Conservation (phyloP, 1,139 yeast species). For the Saccharomyces hybrid region DNA sequence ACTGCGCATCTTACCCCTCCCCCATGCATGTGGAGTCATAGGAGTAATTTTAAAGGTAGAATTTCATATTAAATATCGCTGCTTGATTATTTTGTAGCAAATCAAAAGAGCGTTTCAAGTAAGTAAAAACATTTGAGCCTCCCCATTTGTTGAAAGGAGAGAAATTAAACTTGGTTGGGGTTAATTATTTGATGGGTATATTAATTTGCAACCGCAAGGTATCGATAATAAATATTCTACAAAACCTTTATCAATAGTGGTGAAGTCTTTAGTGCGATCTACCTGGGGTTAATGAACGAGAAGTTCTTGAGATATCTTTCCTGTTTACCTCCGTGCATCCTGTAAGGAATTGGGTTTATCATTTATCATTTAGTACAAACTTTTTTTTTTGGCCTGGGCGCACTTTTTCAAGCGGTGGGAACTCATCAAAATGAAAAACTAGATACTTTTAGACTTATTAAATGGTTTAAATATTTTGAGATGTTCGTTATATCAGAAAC, state of each 20-base stretch:
- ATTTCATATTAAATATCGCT: not conserved
- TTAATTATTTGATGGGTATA: not conserved
- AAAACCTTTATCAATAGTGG: not conserved
- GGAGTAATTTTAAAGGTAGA: not conserved
- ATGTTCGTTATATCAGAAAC: not conserved
- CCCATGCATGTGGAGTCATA: not conserved
- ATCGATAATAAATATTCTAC: not conserved
- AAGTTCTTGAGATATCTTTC: not conserved
- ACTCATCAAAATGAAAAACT: not conserved
- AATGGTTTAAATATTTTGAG: not conserved
- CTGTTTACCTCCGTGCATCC: not conserved
- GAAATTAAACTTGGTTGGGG: not conserved
- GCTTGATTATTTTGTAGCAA: not conserved
- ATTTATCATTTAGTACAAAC: not conserved
- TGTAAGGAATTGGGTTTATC: not conserved
- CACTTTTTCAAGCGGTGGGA: not conserved
- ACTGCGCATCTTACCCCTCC: not conserved
- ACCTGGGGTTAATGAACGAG: not conserved
- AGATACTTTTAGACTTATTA: not conserved
- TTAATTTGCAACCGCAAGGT: not conserved
- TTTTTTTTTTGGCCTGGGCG: not conserved
- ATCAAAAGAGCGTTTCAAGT: not conserved
- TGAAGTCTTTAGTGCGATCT: not conserved
- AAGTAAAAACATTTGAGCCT: not conserved
- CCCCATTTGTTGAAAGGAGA: not conserved